These are phyloP conservation scores for Marchantia polymorpha DNA, from an alignment of 225 moss, liverwort and hornwort species.

Conservation along the genomic window DNA sequence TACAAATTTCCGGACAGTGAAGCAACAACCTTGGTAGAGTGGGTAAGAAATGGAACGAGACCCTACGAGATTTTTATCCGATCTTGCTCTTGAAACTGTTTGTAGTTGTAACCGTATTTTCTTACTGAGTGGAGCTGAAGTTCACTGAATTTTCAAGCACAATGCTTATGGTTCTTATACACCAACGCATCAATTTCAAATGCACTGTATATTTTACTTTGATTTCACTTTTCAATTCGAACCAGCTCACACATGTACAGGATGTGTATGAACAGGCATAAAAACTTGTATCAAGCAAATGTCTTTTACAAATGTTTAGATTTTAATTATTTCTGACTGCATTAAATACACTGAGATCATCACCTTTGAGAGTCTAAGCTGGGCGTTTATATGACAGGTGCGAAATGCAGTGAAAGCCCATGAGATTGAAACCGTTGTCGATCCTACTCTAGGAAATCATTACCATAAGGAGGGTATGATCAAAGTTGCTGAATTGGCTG, in stretches of 20 bases:
- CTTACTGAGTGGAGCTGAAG: neutral
- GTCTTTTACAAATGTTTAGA: too few relatives aligned
- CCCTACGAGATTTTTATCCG: neutral
- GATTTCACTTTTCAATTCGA: too few relatives aligned
- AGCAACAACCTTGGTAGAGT: neutral
- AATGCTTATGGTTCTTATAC: neutral
- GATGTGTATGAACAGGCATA: too few relatives aligned
- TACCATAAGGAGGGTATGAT: slow-evolving; percentile 22
- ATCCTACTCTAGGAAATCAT: slow-evolving; percentile 8
- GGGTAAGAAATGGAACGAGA: slow-evolving; percentile 5
- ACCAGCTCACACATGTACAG: too few relatives aligned
- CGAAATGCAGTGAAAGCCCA: neutral
- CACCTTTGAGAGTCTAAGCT: too few relatives aligned
- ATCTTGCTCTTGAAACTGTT: too few relatives aligned
- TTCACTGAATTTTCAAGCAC: neutral
- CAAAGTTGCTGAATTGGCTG: slow-evolving; percentile 12
- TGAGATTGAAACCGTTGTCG: slow-evolving; percentile 4
- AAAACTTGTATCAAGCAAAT: too few relatives aligned
- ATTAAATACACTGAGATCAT: too few relatives aligned
- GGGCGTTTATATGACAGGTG: slow-evolving; percentile 2
- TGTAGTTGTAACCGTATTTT: too few relatives aligned
- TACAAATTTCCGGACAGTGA: neutral
- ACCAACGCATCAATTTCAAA: too few relatives aligned
- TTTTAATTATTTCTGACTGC: too few relatives aligned
- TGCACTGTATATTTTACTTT: too few relatives aligned